These are phyloP conservation scores for Citrus reticulata DNA, from an alignment of 345 rosid species.

Conservation along the genomic window DNA sequence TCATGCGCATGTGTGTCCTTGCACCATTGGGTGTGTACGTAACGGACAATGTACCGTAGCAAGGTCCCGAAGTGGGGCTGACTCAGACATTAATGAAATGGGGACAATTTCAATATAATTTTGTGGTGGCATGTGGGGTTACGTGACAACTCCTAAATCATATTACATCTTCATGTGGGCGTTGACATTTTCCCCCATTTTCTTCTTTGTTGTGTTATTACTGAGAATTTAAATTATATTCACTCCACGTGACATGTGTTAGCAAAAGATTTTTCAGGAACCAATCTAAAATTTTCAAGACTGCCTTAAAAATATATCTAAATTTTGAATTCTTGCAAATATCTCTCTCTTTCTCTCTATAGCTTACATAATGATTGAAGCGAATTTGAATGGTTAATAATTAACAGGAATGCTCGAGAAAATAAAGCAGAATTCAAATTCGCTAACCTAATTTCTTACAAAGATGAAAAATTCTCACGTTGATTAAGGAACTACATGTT, in stretches of 20 bases:
- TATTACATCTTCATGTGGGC: background rate
- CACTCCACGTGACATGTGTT: background rate
- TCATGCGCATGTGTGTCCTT: no score
- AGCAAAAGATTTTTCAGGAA: background rate
- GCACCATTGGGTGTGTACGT: no score
- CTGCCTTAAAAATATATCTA: no score
- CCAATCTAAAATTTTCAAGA: background rate
- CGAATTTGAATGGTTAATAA: no score
- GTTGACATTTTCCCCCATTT: background rate
- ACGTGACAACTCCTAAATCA: background rate
- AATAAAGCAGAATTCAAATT: no score
- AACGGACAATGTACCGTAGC: no score
- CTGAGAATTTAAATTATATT: background rate
- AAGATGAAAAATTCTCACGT: background rate
- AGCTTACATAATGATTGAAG: background rate
- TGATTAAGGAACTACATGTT: background rate
- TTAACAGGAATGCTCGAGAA: no score
- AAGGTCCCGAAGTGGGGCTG: conserved; percentile 8
- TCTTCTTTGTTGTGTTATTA: background rate
- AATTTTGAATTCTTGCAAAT: no score
- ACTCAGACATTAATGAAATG: background rate
- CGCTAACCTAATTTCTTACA: background rate
- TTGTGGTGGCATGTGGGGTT: conserved; percentile 5
- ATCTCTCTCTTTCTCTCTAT: no score
- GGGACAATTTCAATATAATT: background rate